Conservation (phyloP, 1,284 basidiomycete genomes). For the Pterulicium gracile region DNA sequence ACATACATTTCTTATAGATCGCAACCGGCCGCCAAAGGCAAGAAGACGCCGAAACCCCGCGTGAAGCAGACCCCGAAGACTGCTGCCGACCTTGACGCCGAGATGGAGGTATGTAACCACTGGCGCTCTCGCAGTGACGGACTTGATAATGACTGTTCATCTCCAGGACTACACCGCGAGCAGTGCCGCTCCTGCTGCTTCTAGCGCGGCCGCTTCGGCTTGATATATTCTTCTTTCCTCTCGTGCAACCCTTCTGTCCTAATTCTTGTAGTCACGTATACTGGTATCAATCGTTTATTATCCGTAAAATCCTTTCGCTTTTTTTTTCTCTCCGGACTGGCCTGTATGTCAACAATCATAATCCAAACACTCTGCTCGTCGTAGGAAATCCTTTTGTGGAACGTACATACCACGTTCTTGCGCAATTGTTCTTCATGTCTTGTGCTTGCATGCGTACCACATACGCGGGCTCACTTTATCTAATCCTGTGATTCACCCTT, state of each 20-base stretch:
- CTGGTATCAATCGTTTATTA: neutral
- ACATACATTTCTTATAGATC: too few species aligned
- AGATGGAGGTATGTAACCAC: conserved; percentile 69
- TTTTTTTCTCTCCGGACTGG: neutral
- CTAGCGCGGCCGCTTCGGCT: conserved; percentile 21
- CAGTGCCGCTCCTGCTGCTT: conserved; percentile 29
- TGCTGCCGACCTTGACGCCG: conserved; percentile 68
- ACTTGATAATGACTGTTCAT: conserved; percentile 5
- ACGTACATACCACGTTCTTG: neutral
- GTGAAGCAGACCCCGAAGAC: conserved; percentile 34
- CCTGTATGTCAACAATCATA: too few species aligned
- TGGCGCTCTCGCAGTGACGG: too few species aligned
- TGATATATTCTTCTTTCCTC: conserved; percentile 11
- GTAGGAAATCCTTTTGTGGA: neutral
- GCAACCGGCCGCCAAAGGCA: conserved; percentile 52
- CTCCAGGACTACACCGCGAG: conserved; percentile 60
- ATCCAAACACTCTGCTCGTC: neutral
- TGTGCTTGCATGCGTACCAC: too few species aligned
- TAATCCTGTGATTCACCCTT: neutral
- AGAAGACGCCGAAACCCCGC: conserved; percentile 31
- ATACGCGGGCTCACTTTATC: neutral
- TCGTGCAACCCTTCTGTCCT: conserved; percentile 1
- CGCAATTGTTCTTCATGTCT: too few species aligned
- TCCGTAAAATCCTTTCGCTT: neutral
- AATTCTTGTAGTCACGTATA: neutral